Percentiles rank a stretch among this genome's conserved stretches.
Evolutionary conservation across 768 basidiomycete genomes (phyloP).

Genomic region (Coprinopsis sp.): DNA sequence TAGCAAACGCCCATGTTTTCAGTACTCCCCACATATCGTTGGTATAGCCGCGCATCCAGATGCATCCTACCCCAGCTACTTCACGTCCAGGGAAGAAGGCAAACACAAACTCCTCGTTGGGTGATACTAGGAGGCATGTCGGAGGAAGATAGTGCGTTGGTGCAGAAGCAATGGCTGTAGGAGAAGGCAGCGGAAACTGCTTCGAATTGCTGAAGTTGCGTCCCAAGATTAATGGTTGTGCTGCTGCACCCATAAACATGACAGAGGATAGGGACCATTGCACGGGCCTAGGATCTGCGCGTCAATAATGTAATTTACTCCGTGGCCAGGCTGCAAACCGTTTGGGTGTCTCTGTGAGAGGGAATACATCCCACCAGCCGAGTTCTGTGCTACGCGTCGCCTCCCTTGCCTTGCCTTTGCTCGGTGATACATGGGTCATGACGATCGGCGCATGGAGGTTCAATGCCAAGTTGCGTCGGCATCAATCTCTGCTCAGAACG

Average conservation of each 20-base stretch:
- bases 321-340: conserved; percentile 35
- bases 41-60: conserved; percentile 59
- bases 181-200: conserved; percentile 56
- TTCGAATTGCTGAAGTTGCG: conserved; percentile 68
- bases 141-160: conserved; percentile 55
- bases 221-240: conserved; percentile 53
- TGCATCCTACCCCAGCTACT: conserved; percentile 54
- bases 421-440: conserved; percentile 28
- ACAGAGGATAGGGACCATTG: conserved; percentile 68
- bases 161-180: conserved; percentile 41
- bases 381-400: conserved; percentile 28
- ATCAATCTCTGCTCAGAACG: not conserved
- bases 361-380: conserved; percentile 73
- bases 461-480: not conserved
- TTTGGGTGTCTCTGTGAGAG: conserved; percentile 51
- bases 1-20: conserved; percentile 51
- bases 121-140: conserved; percentile 54
- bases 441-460: not conserved
- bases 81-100: conserved; percentile 66
- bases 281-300: conserved; percentile 45
- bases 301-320: not conserved
- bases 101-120: conserved; percentile 61
- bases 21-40: conserved; percentile 59
- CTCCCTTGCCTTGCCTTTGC: conserved; percentile 53
- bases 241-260: conserved; percentile 65